Percentiles rank a stretch among this genome's conserved stretches.
These are phyloP conservation scores for Plantago major DNA, from an alignment of 257 asterid genomes.

Conservation along the genomic window DNA sequence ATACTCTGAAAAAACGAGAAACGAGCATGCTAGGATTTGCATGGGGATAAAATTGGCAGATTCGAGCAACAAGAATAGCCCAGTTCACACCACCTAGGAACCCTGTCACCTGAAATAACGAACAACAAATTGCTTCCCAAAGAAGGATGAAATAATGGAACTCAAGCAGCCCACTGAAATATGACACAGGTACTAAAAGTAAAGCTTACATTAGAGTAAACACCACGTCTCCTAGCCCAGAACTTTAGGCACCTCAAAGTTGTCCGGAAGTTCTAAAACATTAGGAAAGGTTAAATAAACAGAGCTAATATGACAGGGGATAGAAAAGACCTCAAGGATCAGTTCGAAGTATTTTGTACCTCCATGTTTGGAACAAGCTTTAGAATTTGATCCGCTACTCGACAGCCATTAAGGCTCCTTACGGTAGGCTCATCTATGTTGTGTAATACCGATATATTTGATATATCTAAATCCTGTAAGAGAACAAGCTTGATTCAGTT, in stretches of 20 bases:
- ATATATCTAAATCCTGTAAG: conserved; percentile 82
- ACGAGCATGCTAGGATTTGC: conserved; percentile 94
- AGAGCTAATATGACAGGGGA: neutral
- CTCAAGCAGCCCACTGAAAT: neutral
- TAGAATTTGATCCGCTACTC: conserved; percentile 93
- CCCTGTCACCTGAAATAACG: conserved; percentile 70
- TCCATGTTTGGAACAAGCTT: conserved; percentile 81
- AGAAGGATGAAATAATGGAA: neutral
- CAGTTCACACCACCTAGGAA: conserved; percentile 98
- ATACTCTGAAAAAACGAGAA: conserved; percentile 86
- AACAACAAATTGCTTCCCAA: neutral
- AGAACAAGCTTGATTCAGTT: conserved; percentile 12
- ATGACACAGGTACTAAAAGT: neutral
- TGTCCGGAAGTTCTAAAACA: conserved; percentile 59
- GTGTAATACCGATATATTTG: conserved; percentile 59
- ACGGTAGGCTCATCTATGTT: conserved; percentile 87
- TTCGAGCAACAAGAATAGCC: conserved; percentile 97
- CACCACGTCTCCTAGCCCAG: conserved; percentile 96
- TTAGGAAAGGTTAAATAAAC: conserved; percentile 9
- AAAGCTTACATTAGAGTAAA: conserved; percentile 84
- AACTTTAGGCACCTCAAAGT: conserved; percentile 78
- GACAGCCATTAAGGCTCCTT: conserved; percentile 93
- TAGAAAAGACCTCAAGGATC: neutral
- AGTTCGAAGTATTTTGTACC: conserved; percentile 34
- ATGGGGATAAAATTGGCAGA: conserved; percentile 89